These are phyloP conservation scores for Gaertneriomyces sp. DNA, from an alignment of 192 early-diverging fungal species.

Conservation along the genomic window DNA sequence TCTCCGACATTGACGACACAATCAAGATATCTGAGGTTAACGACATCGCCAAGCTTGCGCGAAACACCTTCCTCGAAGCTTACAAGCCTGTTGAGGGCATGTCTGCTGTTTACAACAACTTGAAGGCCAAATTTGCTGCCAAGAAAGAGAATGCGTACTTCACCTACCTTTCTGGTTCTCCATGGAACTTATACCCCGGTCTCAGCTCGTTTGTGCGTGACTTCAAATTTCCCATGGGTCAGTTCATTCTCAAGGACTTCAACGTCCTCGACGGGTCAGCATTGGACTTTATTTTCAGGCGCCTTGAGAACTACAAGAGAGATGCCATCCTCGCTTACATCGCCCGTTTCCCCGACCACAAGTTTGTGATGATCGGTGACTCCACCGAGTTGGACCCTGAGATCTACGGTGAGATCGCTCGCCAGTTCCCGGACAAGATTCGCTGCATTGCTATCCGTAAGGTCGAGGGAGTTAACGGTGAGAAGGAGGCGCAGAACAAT, in stretches of 20 bases:
- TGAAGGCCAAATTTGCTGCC: slow-evolving; percentile 8
- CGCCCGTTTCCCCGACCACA: slow-evolving; percentile 18
- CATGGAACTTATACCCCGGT: slow-evolving; percentile 21
- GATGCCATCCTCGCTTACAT: slow-evolving; percentile 9
- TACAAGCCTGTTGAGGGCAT: slow-evolving; percentile 16
- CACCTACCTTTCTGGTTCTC: slow-evolving; percentile 32
- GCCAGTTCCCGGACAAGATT: slow-evolving; percentile 14
- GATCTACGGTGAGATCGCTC: slow-evolving; percentile 18
- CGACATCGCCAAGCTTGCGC: slow-evolving; percentile 4
- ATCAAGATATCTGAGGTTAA: slow-evolving; percentile 32
- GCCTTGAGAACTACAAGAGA: slow-evolving; percentile 17
- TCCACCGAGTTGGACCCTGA: slow-evolving; percentile 32
- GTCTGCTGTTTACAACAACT: slow-evolving; percentile 13
- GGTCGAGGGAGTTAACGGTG: slow-evolving; percentile 26
- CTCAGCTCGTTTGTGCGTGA: slow-evolving; percentile 12
- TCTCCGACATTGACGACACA: slow-evolving; percentile 34
- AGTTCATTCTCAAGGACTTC: slow-evolving; percentile 25
- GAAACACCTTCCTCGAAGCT: slow-evolving; percentile 20
- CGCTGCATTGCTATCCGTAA: slow-evolving; percentile 27
- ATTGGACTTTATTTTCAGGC: slow-evolving; percentile 13
- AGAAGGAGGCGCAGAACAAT: slow-evolving; percentile 11
- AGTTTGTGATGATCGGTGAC: slow-evolving; percentile 30
- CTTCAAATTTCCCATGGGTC: slow-evolving; percentile 23
- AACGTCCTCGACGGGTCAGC: slow-evolving; percentile 9
- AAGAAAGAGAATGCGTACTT: slow-evolving; percentile 12